Evolutionary conservation across 139 green algal genomes (phyloP).

Genomic region (Limnomonas spitsbergensis): DNA sequence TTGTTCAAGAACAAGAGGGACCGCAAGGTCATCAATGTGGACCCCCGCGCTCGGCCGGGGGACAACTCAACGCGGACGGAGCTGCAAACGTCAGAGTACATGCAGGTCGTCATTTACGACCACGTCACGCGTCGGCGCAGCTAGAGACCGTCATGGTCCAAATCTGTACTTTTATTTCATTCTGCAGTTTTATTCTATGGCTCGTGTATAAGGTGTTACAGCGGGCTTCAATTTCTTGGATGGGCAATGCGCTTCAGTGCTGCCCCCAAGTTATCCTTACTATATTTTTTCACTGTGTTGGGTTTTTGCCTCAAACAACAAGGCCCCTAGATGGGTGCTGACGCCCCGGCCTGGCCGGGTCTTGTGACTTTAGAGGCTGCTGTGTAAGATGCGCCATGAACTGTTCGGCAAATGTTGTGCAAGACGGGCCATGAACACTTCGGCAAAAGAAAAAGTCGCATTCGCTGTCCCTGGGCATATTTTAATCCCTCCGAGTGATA

Average conservation of each 20-base stretch:
- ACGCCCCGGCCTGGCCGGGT: no score
- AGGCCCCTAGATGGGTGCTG: no score
- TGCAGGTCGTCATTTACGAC: constrained; percentile 81
- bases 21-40: constrained; percentile 81
- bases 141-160: constrained; percentile 34
- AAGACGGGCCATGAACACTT: no score
- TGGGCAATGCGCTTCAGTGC: not conserved
- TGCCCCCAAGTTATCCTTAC: not conserved
- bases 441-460: no score
- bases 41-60: constrained; percentile 57
- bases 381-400: no score
- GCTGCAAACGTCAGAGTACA: constrained; percentile 68
- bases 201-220: not conserved
- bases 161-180: not conserved
- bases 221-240: not conserved
- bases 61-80: constrained; percentile 81
- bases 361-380: no score
- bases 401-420: no score
- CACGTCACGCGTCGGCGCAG: constrained; percentile 72
- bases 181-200: not conserved
- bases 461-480: no score
- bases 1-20: constrained; percentile 91
- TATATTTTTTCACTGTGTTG: no score
- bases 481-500: no score
- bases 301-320: no score